These are phyloP conservation scores for Panaeolus cyanescens DNA, from an alignment of 768 basidiomycete species.

Conservation along the genomic window DNA sequence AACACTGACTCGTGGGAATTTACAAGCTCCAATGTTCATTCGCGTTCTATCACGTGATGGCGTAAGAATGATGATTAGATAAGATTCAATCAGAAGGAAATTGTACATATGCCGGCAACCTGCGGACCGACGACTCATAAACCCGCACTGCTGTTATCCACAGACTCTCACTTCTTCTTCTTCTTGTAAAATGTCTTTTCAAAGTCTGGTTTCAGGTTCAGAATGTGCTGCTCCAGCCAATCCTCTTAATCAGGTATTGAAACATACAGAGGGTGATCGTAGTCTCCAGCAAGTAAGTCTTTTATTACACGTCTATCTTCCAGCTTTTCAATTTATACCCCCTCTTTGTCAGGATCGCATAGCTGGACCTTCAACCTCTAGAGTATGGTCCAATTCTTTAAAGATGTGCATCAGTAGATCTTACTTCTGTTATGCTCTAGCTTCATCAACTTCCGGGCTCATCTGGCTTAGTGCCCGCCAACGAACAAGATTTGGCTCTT, in stretches of 20 bases:
- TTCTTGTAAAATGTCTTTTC: constrained; percentile 55
- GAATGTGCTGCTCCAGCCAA: constrained; percentile 87
- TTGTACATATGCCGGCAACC: constrained; percentile 23
- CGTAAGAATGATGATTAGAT: constrained; percentile 13
- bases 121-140: constrained; percentile 27
- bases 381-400: constrained; percentile 42
- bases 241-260: constrained; percentile 86
- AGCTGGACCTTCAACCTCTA: constrained; percentile 70
- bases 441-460: constrained; percentile 75
- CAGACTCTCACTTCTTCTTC: background rate
- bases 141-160: constrained; percentile 11
- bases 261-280: constrained; percentile 87
- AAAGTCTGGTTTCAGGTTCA: constrained; percentile 81
- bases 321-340: constrained; percentile 1
- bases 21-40: constrained; percentile 6
- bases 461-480: constrained; percentile 43
- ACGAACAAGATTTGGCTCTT: constrained; percentile 68
- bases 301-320: background rate
- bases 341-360: constrained; percentile 61
- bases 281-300: constrained; percentile 79
- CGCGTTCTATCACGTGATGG: constrained; percentile 47
- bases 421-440: constrained; percentile 33
- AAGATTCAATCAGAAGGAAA: constrained; percentile 12
- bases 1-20: constrained; percentile 42
- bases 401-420: background rate